phyloP scores from a whole-genome alignment of 306 rosid genomes.

The Cicer yamashitae region DNA sequence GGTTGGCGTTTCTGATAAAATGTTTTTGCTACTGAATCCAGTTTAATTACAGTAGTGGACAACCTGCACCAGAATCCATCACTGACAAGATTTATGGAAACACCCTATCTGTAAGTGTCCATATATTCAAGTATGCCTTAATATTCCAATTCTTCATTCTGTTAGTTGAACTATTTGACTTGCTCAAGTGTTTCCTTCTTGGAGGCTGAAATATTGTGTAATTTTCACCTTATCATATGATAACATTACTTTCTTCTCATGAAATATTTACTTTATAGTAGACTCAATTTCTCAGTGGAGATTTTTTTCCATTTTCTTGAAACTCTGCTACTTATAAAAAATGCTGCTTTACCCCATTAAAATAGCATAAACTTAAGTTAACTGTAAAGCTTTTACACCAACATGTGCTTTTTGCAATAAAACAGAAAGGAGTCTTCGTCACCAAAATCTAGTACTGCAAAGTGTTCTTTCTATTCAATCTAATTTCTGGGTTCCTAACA shows the following conservation, averaged over 20 bases:
- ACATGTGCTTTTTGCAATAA: no score
- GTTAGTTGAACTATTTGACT: constrained; percentile 24
- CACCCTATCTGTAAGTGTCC: constrained; percentile 83
- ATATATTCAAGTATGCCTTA: constrained; percentile 28
- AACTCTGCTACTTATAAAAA: no score
- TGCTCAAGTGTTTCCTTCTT: constrained; percentile 33
- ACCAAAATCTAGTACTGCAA: no score
- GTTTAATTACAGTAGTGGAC: constrained; percentile 98
- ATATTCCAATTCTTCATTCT: constrained; percentile 21
- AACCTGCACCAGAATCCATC: constrained; percentile 98
- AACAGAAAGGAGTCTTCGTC: no score
- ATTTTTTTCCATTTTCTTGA: no score
- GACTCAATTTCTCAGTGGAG: no score
- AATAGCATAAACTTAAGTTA: no score
- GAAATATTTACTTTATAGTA: neutral
- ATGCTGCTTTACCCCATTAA: no score
- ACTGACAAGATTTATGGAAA: constrained; percentile 97
- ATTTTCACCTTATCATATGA: constrained; percentile 22
- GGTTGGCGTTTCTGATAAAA: constrained; percentile 51
- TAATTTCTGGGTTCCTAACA: no score
- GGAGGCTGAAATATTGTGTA: constrained; percentile 13
- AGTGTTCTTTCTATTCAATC: no score
- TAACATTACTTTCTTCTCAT: constrained; percentile 6
- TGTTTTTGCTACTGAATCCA: constrained; percentile 47
- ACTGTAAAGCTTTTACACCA: no score